Base-by-base conservation (phyloP, 2,329 filamentous ascomycete genomes). In the Chaetomium sp. region DNA sequence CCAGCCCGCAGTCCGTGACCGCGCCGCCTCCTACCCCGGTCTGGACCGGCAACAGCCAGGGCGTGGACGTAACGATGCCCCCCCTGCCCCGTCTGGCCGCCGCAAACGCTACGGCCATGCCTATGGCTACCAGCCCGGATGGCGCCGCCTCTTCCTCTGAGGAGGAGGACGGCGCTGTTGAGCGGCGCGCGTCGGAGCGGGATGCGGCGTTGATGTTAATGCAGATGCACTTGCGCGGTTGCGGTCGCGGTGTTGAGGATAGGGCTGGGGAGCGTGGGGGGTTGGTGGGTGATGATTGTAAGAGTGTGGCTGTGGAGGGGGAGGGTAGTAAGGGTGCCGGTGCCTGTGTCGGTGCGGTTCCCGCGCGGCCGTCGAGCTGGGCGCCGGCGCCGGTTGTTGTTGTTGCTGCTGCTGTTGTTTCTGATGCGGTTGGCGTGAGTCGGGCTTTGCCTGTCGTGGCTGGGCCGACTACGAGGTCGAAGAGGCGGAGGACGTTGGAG, bases 131-230 rank as follows among this genome's bases (percentile, higher is more conserved):
- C 38, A 42, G 38, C 13, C 38, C 16, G 33, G 12, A 10, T 16
- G 38, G 7, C 16, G 38, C 13, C 35, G 35, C 4, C 12, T 12
- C 35, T 12, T 16, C 13, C 16, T 16, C 19, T 1, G 16, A n/a
- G 16, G 16, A n/a, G 16, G 16, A 42, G 38, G 13, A 42, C 19
- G 38, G 13, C 10, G n/a, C 45, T 47, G 45, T 6, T 2, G 45
- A 16, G 10, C 71, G 68, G 58, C 71, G 67, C 8, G 76, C 76
- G 0, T 73, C 73, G 13, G 79, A 82, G 58, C 80, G 78, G 70
- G 81, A 80, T 53, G 82, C 81, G 1, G 82, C 82, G 21, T 73
- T 80, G 65, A 71, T 82, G 6, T 71, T 83, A 45, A 78, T 83
- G 80, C 80, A 81, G 59, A 75, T 58, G 56, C 50, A 29, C 7